These are phyloP conservation scores for Cercospora zeina DNA, from an alignment of 2,329 filamentous ascomycete species.

Conservation along the genomic window DNA sequence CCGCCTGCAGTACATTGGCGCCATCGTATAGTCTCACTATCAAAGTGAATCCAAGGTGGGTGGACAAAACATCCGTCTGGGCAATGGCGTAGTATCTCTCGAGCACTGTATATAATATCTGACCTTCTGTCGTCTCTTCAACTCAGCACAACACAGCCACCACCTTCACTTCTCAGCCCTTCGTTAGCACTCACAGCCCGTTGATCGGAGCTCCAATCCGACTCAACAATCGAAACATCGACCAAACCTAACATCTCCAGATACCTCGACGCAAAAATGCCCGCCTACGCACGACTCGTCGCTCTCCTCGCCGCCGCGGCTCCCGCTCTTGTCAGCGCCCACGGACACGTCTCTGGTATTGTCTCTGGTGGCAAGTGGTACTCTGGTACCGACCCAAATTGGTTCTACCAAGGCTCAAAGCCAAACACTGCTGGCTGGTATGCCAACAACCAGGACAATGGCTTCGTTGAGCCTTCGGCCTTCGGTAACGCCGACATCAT, in stretches of 20 bases:
- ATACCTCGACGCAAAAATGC: conserved; percentile 21
- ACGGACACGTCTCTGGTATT: conserved; percentile 48
- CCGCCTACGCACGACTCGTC: conserved; percentile 23
- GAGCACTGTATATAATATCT: conserved; percentile 21
- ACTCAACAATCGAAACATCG: conserved; percentile 16
- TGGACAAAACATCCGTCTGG: conserved; percentile 4
- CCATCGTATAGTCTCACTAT: conserved; percentile 21
- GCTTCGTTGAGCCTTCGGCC: conserved; percentile 34
- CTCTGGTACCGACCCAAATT: conserved; percentile 45
- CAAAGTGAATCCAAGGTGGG: conserved; percentile 22
- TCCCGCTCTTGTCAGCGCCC: conserved; percentile 44
- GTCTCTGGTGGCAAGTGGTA: conserved; percentile 52
- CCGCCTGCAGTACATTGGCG: conserved; percentile 20
- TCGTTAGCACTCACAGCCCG: conserved; percentile 20
- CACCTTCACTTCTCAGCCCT: conserved; percentile 20
- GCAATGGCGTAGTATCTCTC: neutral
- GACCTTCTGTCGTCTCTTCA: conserved; percentile 3
- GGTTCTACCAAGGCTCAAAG: conserved; percentile 58
- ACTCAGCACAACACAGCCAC: conserved; percentile 7
- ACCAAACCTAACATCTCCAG: conserved; percentile 1
- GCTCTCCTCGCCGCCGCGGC: conserved; percentile 24
- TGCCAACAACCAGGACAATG: conserved; percentile 43
- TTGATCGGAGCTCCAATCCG: conserved; percentile 24
- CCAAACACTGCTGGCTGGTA: conserved; percentile 50
- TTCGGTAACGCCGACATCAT: conserved; percentile 35